Conservation (phyloP, 306 rosid species). For the Notholithocarpus densiflorus region DNA sequence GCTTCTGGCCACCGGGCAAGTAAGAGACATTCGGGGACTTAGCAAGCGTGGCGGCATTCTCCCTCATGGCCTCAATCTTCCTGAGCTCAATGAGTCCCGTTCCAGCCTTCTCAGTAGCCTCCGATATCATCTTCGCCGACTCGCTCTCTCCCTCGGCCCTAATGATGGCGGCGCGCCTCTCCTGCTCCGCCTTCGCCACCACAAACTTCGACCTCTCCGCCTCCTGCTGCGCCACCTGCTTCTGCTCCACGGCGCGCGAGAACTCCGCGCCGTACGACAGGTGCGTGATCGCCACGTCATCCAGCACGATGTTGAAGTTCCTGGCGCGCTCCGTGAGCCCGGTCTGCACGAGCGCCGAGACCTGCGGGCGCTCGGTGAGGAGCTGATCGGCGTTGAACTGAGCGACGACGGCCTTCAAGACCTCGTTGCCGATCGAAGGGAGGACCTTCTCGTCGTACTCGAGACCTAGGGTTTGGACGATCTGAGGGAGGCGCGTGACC, state of each 20-base stretch:
- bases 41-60: slow-evolving; percentile 68
- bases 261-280: slow-evolving; percentile 50
- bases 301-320: slow-evolving; percentile 80
- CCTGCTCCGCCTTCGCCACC: slow-evolving; percentile 95
- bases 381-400: slow-evolving; percentile 78
- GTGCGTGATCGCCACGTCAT: slow-evolving; percentile 81
- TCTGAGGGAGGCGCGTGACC: slow-evolving; percentile 55
- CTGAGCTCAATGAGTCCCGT: slow-evolving; percentile 77
- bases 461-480: slow-evolving; percentile 81
- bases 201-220: slow-evolving; percentile 90
- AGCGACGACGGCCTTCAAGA: slow-evolving; percentile 78
- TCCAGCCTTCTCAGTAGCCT: slow-evolving; percentile 67
- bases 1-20: slow-evolving; percentile 51
- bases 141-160: slow-evolving; percentile 93
- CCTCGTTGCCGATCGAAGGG: slow-evolving; percentile 90
- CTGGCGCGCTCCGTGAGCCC: slow-evolving; percentile 62
- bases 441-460: slow-evolving; percentile 97
- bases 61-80: slow-evolving; percentile 89
- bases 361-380: slow-evolving; percentile 77
- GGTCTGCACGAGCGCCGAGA: slow-evolving; percentile 80
- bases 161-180: slow-evolving; percentile 83
- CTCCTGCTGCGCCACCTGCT: slow-evolving; percentile 98
- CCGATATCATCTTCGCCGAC: slow-evolving; percentile 82
- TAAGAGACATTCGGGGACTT: slow-evolving; percentile 83
- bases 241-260: slow-evolving; percentile 60